Evolutionary conservation across 1,284 basidiomycete genomes (phyloP), one percentile per base, ranked within the genome.

Genomic region (Malassezia pachydermatis): DNA sequence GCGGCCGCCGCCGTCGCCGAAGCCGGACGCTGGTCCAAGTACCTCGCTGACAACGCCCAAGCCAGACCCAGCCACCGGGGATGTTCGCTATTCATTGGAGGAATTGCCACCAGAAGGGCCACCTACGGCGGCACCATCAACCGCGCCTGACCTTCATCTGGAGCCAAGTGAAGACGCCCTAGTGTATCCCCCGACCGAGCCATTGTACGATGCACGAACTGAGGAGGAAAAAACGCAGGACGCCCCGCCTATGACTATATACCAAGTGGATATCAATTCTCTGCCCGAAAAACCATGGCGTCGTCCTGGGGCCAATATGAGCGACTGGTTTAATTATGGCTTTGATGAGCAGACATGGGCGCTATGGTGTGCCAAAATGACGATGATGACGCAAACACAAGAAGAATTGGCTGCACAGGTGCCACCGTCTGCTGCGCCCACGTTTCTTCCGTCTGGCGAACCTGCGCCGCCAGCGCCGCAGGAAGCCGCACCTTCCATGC

Each of bases 291-390:
- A 94, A 71, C 84, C 85, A 2, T 99, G 94, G 94, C 77, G 92
- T 51, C 76, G 84, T 46, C 85, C 90, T 8, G 94, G 94, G 14
- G 83, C 87, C 6, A 88, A 96, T 75, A 77, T 96, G 48, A 86
- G 85, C 61, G 92, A 96, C 75, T 99, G 88, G 84, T 99, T 98
- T 76, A 98, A 99, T 74, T 98, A 95, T 64, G 94, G 94, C 0
- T 98, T 98, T 70, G 92, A 98, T 72, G 94, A 99, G 74, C 79
- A 88, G 11, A 84, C 84, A 16, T 99, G 89, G 87, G 84, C 86
- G 60, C 81, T 83, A 37, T 99, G 90, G 72, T 84, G 86, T 63
- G 83, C 84, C 69, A 82, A 86, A 62, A 79, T 89, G 64, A 78
- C 84, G 33, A 84, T 86, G 51, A 76, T 92, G 58, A 83, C 83